Base-by-base conservation (phyloP, 2,329 filamentous ascomycete genomes). In the Aspergillus sp. region DNA sequence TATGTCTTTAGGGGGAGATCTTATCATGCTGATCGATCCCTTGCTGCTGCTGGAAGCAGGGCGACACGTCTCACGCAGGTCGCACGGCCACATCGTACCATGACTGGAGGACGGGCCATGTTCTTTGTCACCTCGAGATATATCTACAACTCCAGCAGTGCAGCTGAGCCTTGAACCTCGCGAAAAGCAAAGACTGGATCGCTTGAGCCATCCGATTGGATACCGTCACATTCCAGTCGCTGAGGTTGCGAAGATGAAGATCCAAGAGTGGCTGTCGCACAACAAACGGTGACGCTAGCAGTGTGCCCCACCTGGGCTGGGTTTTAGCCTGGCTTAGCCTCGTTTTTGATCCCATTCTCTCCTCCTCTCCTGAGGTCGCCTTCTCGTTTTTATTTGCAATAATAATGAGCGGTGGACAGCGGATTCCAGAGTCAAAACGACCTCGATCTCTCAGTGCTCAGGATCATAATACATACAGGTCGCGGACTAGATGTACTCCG, bases 231-330 rank as follows among this genome's bases (percentile, higher is more conserved):
- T 57, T 50, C 59, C 59, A 63, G 56, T 54, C 58, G 34, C 63
- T 60, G 52, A 54, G 52, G 25, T 9, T 59, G 61, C 58, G 60
- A 66, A 41, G 56, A 59, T 52, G 59, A 61, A 1, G 1, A 17
- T 3, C 17, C 17, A 23, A 38, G 48, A 66, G 65, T 68, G 50
- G 67, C 41, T 41, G 11, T 22, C 30, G 55, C 19, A 43, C 13
- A 17, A 52, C 54, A 67, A 68, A 69, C 66, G 67, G 67, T 55
- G 64, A 62, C 66, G 64, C 66, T 65, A 66, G 67, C 62, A 65
- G 67, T 57, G 65, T 63, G 57, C 55, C 64, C 64, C 60, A 54
- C 62, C 60, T 60, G 60, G 60, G 17, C 52, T 46, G 7, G 57
- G 55, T 63, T 63, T 28, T 28, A 28, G 19, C 25, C 25, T 28